Conservation (phyloP, 805 yeast genomes). For the Teunomyces panamensis region DNA sequence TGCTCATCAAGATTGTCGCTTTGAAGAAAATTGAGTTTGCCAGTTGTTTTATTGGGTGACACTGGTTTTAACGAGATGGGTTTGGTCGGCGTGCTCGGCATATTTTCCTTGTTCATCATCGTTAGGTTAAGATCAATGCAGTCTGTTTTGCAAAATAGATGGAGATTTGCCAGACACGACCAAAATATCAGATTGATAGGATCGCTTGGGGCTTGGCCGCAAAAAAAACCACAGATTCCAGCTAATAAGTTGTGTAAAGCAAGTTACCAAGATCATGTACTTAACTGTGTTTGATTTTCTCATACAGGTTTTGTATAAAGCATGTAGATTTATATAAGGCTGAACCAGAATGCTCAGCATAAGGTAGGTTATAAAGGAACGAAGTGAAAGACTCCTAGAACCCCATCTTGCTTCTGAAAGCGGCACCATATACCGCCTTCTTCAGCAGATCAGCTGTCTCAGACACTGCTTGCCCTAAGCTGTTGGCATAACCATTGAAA, state of each 20-base stretch:
- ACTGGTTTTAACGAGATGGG: constrained; percentile 18
- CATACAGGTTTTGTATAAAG: too few relatives aligned
- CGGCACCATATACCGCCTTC: constrained; percentile 47
- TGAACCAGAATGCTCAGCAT: too few relatives aligned
- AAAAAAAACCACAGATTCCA: too few relatives aligned
- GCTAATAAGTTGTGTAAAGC: too few relatives aligned
- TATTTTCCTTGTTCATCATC: constrained; percentile 4
- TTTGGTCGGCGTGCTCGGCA: constrained; percentile 1
- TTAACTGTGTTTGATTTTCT: too few relatives aligned
- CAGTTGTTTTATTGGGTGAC: constrained; percentile 27
- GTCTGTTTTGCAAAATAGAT: neutral
- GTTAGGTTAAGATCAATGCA: neutral
- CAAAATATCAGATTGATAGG: neutral
- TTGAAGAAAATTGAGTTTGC: constrained; percentile 28
- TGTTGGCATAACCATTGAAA: constrained; percentile 56
- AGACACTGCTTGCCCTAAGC: constrained; percentile 50
- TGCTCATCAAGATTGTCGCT: constrained; percentile 34
- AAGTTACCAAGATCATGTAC: too few relatives aligned
- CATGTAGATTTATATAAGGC: too few relatives aligned
- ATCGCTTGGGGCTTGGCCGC: too few relatives aligned
- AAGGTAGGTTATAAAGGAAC: too few relatives aligned
- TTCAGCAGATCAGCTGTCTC: constrained; percentile 51
- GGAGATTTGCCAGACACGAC: neutral
- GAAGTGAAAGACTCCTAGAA: constrained; percentile 22
- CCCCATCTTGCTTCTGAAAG: constrained; percentile 54